Evolutionary conservation across 2,329 filamentous ascomycete species (phyloP).

Genomic region (Zymoseptoria passerinii): DNA sequence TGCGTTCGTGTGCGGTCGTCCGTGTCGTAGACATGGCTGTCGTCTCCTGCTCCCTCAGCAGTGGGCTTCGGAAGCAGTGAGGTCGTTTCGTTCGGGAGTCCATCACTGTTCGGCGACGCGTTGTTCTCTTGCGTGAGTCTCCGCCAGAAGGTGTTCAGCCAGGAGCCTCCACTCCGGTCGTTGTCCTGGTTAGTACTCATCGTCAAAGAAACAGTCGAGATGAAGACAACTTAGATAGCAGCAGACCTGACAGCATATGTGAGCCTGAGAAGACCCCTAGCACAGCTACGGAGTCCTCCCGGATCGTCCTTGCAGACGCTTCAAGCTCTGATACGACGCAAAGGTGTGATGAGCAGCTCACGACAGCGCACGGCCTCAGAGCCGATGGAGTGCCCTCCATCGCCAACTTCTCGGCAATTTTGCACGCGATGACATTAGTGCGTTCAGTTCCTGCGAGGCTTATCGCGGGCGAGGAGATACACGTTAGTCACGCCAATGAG

Average conservation of each 20-base stretch:
- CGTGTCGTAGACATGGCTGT: slow-evolving; percentile 5
- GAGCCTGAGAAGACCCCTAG: neutral
- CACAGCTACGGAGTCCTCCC: neutral
- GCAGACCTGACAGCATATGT: neutral
- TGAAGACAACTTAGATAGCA: neutral
- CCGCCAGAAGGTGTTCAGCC: neutral
- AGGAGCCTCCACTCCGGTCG: neutral
- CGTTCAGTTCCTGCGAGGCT: neutral
- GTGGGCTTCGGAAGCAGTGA: slow-evolving; percentile 37
- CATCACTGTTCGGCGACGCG: neutral
- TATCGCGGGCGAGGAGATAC: neutral
- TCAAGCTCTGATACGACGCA: neutral
- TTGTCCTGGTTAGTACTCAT: neutral
- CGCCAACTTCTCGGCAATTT: neutral
- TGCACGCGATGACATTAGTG: neutral
- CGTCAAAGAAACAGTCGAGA: neutral
- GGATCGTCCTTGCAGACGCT: neutral
- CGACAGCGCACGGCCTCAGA: too few species aligned
- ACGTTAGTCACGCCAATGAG: neutral
- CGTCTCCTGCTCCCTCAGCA: slow-evolving; percentile 32
- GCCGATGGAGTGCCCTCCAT: neutral
- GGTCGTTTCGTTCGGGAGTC: slow-evolving; percentile 34
- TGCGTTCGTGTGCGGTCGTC: slow-evolving; percentile 28
- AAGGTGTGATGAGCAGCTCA: neutral
- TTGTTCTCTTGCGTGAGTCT: neutral